These are phyloP conservation scores for Apophysomyces ossiformis DNA, from an alignment of 371 early-diverging fungal genomes.

Conservation along the genomic window DNA sequence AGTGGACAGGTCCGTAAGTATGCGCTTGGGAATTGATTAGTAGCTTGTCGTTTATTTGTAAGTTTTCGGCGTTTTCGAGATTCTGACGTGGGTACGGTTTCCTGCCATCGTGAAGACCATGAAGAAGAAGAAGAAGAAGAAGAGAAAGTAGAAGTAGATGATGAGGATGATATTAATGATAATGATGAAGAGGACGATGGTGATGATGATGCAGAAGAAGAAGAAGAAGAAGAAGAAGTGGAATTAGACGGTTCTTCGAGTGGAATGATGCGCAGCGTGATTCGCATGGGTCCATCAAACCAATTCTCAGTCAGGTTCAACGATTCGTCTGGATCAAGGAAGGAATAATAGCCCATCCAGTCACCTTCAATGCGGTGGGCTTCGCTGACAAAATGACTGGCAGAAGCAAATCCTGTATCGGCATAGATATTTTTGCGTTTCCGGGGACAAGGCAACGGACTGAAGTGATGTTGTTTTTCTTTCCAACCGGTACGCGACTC, in stretches of 20 bases:
- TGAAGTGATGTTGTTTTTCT: conserved; percentile 20
- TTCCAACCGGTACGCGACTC: conserved; percentile 26
- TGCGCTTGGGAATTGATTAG: conserved; percentile 30
- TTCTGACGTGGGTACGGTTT: conserved; percentile 7
- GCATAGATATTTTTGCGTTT: conserved; percentile 31
- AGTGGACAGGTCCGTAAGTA: conserved; percentile 44
- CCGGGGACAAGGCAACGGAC: not conserved
- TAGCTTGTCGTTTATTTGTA: conserved; percentile 8
- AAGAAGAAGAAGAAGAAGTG: conserved; percentile 6
- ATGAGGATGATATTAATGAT: not conserved
- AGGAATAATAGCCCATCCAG: conserved; percentile 56
- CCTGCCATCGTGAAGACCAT: conserved; percentile 34
- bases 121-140: conserved; percentile 16
- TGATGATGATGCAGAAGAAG: conserved; percentile 2
- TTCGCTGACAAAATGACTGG: conserved; percentile 42
- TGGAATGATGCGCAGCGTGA: conserved; percentile 46
- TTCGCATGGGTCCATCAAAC: conserved; percentile 54
- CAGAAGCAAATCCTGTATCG: conserved; percentile 40
- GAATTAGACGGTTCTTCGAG: conserved; percentile 29
- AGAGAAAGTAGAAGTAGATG: not conserved
- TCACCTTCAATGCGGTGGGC: conserved; percentile 51
- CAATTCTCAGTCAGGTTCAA: conserved; percentile 29
- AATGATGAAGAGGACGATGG: not conserved
- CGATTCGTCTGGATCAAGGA: conserved; percentile 39
- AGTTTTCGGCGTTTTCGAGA: conserved; percentile 27